These are phyloP conservation scores for Aspergillus sp. DNA, from an alignment of 2,329 filamentous ascomycete species.

Conservation along the genomic window DNA sequence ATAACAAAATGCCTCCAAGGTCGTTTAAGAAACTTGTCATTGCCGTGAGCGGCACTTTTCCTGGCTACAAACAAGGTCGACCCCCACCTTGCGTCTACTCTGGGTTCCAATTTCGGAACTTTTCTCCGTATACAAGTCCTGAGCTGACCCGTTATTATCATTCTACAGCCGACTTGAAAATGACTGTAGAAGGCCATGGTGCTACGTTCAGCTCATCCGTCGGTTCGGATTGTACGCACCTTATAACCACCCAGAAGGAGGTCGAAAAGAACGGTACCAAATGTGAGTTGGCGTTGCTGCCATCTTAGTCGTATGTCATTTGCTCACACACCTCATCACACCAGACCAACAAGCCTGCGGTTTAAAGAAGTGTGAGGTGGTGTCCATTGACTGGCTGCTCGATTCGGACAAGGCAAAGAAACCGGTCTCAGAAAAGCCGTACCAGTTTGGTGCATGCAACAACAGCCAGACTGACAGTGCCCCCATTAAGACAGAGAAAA, in stretches of 20 bases:
- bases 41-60: constrained; percentile 62
- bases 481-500: constrained; percentile 34
- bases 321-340: constrained; percentile 55
- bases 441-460: constrained; percentile 28
- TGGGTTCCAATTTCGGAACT: neutral
- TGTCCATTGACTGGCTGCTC: constrained; percentile 62
- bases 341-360: constrained; percentile 47
- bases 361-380: constrained; percentile 52
- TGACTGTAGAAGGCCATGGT: constrained; percentile 33
- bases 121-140: neutral
- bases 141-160: constrained; percentile 8
- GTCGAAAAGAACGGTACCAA: constrained; percentile 36
- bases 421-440: constrained; percentile 41
- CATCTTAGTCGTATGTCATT: constrained; percentile 39
- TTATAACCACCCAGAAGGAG: constrained; percentile 39
- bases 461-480: constrained; percentile 16
- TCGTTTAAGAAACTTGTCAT: constrained; percentile 42
- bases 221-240: constrained; percentile 35
- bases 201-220: constrained; percentile 34
- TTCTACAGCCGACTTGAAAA: constrained; percentile 14
- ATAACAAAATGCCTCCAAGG: constrained; percentile 7
- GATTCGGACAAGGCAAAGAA: constrained; percentile 51
- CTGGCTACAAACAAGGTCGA: constrained; percentile 52
- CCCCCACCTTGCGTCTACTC: neutral
- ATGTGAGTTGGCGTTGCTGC: constrained; percentile 36